Evolutionary conservation across 768 basidiomycete species (phyloP), one percentile per base, ranked within the genome.

Genomic region (Leccinum uliginosum): DNA sequence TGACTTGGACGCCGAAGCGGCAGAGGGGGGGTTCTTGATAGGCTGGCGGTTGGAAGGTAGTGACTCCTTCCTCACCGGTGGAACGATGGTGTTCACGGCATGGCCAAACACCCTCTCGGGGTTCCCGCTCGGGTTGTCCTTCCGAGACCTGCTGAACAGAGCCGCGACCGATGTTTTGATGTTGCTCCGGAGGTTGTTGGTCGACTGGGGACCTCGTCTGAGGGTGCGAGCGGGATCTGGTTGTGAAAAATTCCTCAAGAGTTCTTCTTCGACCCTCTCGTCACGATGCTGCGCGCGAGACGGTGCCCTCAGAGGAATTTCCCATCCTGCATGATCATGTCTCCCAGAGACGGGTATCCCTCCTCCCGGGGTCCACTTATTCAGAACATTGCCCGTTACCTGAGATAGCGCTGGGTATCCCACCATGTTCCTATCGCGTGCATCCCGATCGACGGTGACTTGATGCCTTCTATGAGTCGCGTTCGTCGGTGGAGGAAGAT

Each of bases 351-450:
- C 11, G 12, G 49, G 52, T 1, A 46, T 6, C 35, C 44, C 51
- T 17, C 63, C 59, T 38, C 34, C 56, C 0, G n/a, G 8, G 8
- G 47, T 46, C 24, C 51, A 61, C 23, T 45, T 57, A 7, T 46
- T 30, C 8, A 64, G 46, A 17, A 64, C 51, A 4, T 50, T 51
- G 4, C 51, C 59, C 0, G 66, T 55, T 17, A 62, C 57, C 46
- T 67, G 61, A 14, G 64, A 59, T 17, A 62, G 57, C 7, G 68
- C 58, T 21, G 59, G 68, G 10, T 53, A 55, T 3, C 59, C 56
- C 26, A 35, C 47, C 14, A 34, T n/a, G 4, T 50, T 48, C 29
- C 7, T 34, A 10, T 59, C 55, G 7, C 14, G 38, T 23, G 35
- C 11, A 46, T 52, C 30, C 50, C 26, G 45, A 38, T 38, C 32